Evolutionary conservation across 257 asterid genomes (phyloP), one percentile per base, ranked within the genome.

Genomic region (Solanum paucissectum): DNA sequence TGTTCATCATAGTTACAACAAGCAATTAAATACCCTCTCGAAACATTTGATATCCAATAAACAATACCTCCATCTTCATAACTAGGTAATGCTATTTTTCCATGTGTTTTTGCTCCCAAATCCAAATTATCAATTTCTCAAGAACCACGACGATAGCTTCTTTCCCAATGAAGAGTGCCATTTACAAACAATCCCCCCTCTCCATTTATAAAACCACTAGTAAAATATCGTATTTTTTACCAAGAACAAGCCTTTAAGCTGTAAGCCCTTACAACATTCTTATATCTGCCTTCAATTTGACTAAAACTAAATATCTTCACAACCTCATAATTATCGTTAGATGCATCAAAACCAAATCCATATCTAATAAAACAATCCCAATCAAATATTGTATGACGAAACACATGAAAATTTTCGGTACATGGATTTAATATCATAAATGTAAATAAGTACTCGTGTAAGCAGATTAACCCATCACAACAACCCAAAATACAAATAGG

Each of bases 321-420:
- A 23, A 88, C 90, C 75, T 92, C 90, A 33, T 89, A 90, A 87
- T 94, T 94, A 72, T 91, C 90, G 5, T 37, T 89, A 1, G 74
- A 87, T 36, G 85, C 89, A 85, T 93, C 95, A 84, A 36, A 94
- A 72, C 98, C 93, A 21, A 94, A 76, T n/a, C 96, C 96, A 64
- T 85, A 90, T 83, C 77, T 58, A 40, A 88, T 74, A 64, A 16
- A 88, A 29, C 77, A 18, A 12, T 87, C 83, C 11, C 44, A 34
- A 34, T 34, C 37, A 34, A 34, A 4, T 34, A 34, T 34, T 34
- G 6, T 4, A 34, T 34, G 5, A 34, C 37, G 37, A 34, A 34
- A 34, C 5, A 34, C 37, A 34, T 34, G 37, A 5, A 34, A 34
- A 34, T 4, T 34, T 34, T 4, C 5, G 5, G 37, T 34, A 34